Evolutionary conservation across 2,329 filamentous ascomycete species (phyloP).

Genomic region (Aureobasidium sp.): DNA sequence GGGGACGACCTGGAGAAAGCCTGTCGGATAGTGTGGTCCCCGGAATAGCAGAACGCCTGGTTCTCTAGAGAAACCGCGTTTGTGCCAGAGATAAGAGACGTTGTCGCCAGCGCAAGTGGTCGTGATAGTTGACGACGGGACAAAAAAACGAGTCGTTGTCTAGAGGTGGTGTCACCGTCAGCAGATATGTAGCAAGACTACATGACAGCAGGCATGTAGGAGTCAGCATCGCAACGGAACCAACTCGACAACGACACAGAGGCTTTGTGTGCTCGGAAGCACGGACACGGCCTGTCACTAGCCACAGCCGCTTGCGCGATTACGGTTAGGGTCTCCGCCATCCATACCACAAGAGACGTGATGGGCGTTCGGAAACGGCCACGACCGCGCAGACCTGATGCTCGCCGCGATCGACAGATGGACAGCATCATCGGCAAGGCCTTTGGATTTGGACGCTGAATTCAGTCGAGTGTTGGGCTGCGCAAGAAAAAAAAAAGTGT

Average conservation of each 20-base stretch:
- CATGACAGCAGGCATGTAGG: constrained; percentile 5
- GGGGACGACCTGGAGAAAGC: constrained; percentile 15
- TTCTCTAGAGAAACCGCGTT: constrained; percentile 9
- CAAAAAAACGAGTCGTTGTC: background rate
- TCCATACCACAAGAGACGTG: constrained; percentile 7
- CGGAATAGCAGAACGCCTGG: constrained; percentile 11
- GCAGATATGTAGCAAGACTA: constrained; percentile 8
- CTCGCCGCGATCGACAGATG: constrained; percentile 7
- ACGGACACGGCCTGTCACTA: constrained; percentile 5
- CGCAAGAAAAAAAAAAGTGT: background rate
- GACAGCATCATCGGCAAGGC: constrained; percentile 2
- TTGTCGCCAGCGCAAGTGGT: background rate
- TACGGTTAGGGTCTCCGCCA: constrained; percentile 2
- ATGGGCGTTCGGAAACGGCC: constrained; percentile 12
- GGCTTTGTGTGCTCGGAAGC: background rate
- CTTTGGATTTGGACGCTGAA: constrained; percentile 6
- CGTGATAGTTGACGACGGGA: background rate
- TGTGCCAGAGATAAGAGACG: background rate
- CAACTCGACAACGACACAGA: constrained; percentile 12
- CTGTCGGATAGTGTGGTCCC: constrained; percentile 5
- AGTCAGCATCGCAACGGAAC: constrained; percentile 13
- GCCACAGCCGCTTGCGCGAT: constrained; percentile 10
- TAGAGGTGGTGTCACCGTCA: constrained; percentile 9
- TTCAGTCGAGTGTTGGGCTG: background rate
- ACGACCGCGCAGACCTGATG: constrained; percentile 5